These are phyloP conservation scores for Epichloe glyceriae DNA, from an alignment of 2,329 filamentous ascomycete species.

Conservation along the genomic window DNA sequence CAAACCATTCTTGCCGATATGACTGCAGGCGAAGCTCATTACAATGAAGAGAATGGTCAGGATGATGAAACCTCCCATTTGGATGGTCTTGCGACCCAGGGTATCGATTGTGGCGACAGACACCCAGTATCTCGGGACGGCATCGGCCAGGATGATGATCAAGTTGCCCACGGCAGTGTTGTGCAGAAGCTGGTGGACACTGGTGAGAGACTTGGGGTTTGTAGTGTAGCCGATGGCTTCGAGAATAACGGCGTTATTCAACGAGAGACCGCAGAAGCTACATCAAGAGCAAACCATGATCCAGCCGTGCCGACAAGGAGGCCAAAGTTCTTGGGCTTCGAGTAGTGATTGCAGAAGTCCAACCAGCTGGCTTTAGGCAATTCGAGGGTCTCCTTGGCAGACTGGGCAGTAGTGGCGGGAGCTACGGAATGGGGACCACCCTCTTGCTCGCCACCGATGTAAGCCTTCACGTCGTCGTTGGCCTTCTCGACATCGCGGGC, in stretches of 20 bases:
- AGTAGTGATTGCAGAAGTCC: slow-evolving; percentile 62
- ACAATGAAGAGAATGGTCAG: slow-evolving; percentile 47
- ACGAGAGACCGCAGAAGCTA: slow-evolving; percentile 53
- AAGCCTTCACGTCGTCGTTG: slow-evolving; percentile 60
- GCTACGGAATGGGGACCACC: slow-evolving; percentile 53
- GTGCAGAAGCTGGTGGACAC: slow-evolving; percentile 56
- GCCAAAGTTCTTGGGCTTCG: slow-evolving; percentile 56
- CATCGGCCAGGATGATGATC: slow-evolving; percentile 65
- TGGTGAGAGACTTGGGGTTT: slow-evolving; percentile 21
- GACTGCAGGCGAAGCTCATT: slow-evolving; percentile 50
- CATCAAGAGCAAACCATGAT: slow-evolving; percentile 66
- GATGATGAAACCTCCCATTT: slow-evolving; percentile 49
- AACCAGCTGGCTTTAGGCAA: slow-evolving; percentile 57
- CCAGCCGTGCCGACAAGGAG: slow-evolving; percentile 67
- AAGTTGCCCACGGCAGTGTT: slow-evolving; percentile 69
- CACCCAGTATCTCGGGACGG: slow-evolving; percentile 73
- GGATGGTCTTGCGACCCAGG: slow-evolving; percentile 65
- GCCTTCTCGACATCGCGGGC: slow-evolving; percentile 63
- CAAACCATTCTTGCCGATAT: slow-evolving; percentile 37
- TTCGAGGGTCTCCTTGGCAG: slow-evolving; percentile 40
- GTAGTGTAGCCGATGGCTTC: slow-evolving; percentile 56
- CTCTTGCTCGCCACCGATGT: slow-evolving; percentile 51
- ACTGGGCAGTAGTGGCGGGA: slow-evolving; percentile 44
- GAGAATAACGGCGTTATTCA: slow-evolving; percentile 66
- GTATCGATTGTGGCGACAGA: slow-evolving; percentile 63